Evolutionary conservation across 177 flowering plant genomes (phyloP).

Genomic region (Vitis hybrid): DNA sequence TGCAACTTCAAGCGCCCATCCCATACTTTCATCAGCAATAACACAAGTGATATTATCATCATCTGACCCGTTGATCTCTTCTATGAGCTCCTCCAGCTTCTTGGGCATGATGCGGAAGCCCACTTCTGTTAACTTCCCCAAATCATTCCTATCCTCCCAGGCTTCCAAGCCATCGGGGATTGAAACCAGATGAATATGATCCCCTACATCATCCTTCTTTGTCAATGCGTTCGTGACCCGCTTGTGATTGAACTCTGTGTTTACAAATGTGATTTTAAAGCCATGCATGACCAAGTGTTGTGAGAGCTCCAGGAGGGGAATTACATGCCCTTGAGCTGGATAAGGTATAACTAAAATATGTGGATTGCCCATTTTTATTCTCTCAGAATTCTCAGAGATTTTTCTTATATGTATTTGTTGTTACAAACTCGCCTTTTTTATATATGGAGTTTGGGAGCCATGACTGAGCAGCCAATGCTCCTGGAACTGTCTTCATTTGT

Average conservation of each 20-base stretch:
- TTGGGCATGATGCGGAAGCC: slow-evolving; percentile 18
- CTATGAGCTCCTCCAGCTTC: slow-evolving; percentile 28
- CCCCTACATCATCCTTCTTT: background rate
- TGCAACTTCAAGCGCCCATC: slow-evolving; percentile 30
- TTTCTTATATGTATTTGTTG: no score
- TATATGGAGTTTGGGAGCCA: slow-evolving; percentile 25
- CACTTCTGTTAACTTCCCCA: slow-evolving; percentile 5
- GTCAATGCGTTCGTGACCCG: slow-evolving; percentile 12
- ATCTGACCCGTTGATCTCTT: slow-evolving; percentile 17
- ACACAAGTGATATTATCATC: slow-evolving; percentile 18
- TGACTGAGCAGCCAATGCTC: background rate
- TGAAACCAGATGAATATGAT: slow-evolving; percentile 20
- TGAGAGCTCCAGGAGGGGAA: slow-evolving; percentile 26
- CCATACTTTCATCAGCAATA: slow-evolving; percentile 26
- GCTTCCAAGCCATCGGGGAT: slow-evolving; percentile 42
- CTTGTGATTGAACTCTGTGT: slow-evolving; percentile 30
- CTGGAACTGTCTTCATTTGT: no score
- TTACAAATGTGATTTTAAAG: slow-evolving; percentile 27
- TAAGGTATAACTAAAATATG: slow-evolving; percentile 29
- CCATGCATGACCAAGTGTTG: slow-evolving; percentile 16
- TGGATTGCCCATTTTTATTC: slow-evolving; percentile 23
- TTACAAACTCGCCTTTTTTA: no score
- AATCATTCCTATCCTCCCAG: slow-evolving; percentile 26
- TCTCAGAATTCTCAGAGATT: slow-evolving; percentile 9
- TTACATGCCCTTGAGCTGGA: slow-evolving; percentile 28